Base-by-base conservation (phyloP, 2,329 filamentous ascomycete genomes). In the Calonectria pseudoreteaudii region DNA sequence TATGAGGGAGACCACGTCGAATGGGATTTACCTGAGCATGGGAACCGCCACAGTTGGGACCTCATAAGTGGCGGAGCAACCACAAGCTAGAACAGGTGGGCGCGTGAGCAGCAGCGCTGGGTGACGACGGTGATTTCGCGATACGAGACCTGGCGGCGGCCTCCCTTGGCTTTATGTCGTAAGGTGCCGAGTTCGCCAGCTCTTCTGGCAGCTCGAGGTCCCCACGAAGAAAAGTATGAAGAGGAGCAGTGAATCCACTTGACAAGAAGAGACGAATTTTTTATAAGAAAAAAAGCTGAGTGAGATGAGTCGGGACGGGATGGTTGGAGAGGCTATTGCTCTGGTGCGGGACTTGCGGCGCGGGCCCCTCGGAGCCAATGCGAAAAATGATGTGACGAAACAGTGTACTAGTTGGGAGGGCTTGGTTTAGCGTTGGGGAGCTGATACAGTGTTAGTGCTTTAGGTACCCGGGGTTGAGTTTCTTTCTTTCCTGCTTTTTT, bases 301-400 rank as follows among this genome's bases (percentile, higher is more conserved):
- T 67, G 71, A 67, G 52, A 73, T 58, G 60, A 52, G 67, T 65
- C 71, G 62, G 58, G 68, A 26, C 36, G 36, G 70, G 66, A 71
- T 64, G 72, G 72, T 23, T 36, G 26, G 44, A 67, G 68, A 67
- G 41, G 62, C 71, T 66, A 60, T 74, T 72, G 73, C 56, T 69
- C 52, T 70, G 66, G 77, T 80, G 78, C 76, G 77, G 77, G 76
- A 76, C 73, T 75, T 75, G 77, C 74, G 70, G 72, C 64, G 67
- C 58, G 71, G 67, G 58, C 68, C 71, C 75, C 68, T 77, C 76
- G 72, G 64, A 69, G 68, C 76, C 70, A 70, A 72, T 69, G 62
- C 70, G 66, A 74, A 62, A 38, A 58, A 44, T 34, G 47, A 71
- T 68, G 68, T 71, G 67, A 62, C 65, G 65, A 53, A 67, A 68